Base-by-base conservation (phyloP, 371 early-diverging fungal species). In the Nosema granulosis region DNA sequence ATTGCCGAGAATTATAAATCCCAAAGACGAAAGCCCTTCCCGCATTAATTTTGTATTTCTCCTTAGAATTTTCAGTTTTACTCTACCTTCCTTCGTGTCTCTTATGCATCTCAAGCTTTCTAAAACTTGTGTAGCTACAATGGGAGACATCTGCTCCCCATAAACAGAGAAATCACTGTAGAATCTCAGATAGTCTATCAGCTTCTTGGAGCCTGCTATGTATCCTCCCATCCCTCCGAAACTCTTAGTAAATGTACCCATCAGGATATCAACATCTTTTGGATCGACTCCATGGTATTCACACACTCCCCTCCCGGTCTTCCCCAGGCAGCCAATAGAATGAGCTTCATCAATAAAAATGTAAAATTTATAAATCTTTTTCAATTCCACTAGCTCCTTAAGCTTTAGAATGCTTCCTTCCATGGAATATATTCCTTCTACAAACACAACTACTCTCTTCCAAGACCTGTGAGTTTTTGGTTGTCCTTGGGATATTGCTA, bases 231-330 rank as follows among this genome's bases (percentile, higher is more conserved):
- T 92, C 28, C 95, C 94, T 77, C 96, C 97, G 88, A 99, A 97
- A 51, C 93, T 93, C 87, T 99, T 97, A 31, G 97, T 96, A 82
- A 97, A 97, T 1, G 98, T 97, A 18, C 97, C 99, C 99, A 99
- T 97, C 49, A 94, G 84, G 73, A 97, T 89, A 82, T 99, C 99
- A 34, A 97, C 89, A 37, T 93, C 89, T 35, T 85, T 86, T 29
- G 94, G 93, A 78, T 92, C 90, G 18, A 96, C 88, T 61, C 91
- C 86, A 76, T 88, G 91, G 84, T 93, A 92, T 86, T 97, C 98
- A 86, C 96, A 96, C 31, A 96, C 90, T 68, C 98, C 98, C 50
- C 96, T 89, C 22, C 98, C 95, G 58, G 89, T 88, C 86, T 87
- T 84, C 56, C 94, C 95, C 77, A 94, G 81, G 6, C 96, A 96